Percentiles rank a stretch among this genome's conserved stretches.
phyloP scores from a whole-genome alignment of 2,329 filamentous ascomycete species.

The Colletotrichum sp. region DNA sequence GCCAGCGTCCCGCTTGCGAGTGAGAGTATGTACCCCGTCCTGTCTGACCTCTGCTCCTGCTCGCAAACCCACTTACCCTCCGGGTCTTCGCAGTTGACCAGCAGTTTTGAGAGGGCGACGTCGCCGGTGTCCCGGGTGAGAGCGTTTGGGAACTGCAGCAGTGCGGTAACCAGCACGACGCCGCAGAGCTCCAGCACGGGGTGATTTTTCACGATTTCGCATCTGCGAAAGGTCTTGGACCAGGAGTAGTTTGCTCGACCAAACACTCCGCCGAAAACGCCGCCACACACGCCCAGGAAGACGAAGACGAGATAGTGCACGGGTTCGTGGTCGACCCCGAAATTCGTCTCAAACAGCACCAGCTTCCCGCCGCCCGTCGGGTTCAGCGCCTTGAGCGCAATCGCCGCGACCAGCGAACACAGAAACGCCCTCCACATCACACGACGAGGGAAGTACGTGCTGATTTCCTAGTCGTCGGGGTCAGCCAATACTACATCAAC shows the following conservation, averaged over 20 bases:
- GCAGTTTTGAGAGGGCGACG: slow-evolving; percentile 58
- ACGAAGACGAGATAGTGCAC: slow-evolving; percentile 63
- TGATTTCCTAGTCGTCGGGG: slow-evolving; percentile 47
- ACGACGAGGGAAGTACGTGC: slow-evolving; percentile 63
- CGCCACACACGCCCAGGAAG: slow-evolving; percentile 60
- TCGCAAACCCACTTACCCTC: slow-evolving; percentile 52
- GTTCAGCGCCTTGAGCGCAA: slow-evolving; percentile 61
- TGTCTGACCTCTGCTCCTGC: slow-evolving; percentile 46
- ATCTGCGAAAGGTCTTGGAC: slow-evolving; percentile 58
- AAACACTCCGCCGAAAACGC: slow-evolving; percentile 63
- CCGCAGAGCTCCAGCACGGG: slow-evolving; percentile 61
- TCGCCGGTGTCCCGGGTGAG: slow-evolving; percentile 60
- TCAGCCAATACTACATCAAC: neutral
- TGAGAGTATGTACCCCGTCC: slow-evolving; percentile 49
- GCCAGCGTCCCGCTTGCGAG: slow-evolving; percentile 57
- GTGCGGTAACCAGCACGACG: slow-evolving; percentile 56
- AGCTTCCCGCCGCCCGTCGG: slow-evolving; percentile 65
- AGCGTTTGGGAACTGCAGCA: slow-evolving; percentile 62
- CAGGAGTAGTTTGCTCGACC: slow-evolving; percentile 63
- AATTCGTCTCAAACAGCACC: slow-evolving; percentile 65
- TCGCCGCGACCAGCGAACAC: slow-evolving; percentile 60
- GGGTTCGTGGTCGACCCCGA: slow-evolving; percentile 58
- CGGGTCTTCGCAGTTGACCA: slow-evolving; percentile 55
- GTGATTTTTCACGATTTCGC: slow-evolving; percentile 55
- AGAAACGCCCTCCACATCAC: slow-evolving; percentile 62